phyloP scores from a whole-genome alignment of 1,284 basidiomycete genomes.

The Boletellus deceptivus region DNA sequence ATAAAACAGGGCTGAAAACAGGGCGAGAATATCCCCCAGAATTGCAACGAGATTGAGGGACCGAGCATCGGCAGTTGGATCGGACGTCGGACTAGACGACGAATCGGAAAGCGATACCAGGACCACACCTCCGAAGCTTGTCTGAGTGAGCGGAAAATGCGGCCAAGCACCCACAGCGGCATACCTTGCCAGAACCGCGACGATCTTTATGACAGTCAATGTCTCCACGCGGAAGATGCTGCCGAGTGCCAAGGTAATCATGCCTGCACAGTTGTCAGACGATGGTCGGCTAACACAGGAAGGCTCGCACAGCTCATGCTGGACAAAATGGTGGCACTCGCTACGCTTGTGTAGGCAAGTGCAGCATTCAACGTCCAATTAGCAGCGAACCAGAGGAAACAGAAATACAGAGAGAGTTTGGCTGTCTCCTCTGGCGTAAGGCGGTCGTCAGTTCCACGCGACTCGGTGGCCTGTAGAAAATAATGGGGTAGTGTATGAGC shows the following conservation, averaged over 20 bases:
- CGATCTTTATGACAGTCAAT: conserved; percentile 72
- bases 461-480: conserved; percentile 12
- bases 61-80: conserved; percentile 21
- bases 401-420: conserved; percentile 74
- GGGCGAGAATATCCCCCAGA: conserved; percentile 77
- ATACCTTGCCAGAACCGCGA: conserved; percentile 82
- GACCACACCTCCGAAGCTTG: conserved; percentile 81
- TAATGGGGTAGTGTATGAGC: neutral
- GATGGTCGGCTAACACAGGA: neutral
- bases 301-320: conserved; percentile 76
- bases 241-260: conserved; percentile 91
- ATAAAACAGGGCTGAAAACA: conserved; percentile 85
- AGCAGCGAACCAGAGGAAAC: conserved; percentile 86
- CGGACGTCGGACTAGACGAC: conserved; percentile 12
- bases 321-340: conserved; percentile 86
- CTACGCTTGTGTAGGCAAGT: conserved; percentile 84
- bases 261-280: conserved; percentile 55
- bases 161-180: conserved; percentile 14
- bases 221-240: conserved; percentile 82
- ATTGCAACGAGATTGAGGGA: conserved; percentile 35
- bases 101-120: conserved; percentile 86
- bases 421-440: conserved; percentile 74
- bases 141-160: conserved; percentile 5
- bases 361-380: conserved; percentile 88
- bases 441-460: conserved; percentile 31